These are phyloP conservation scores for Hansenula lynferdii DNA, from an alignment of 1,139 yeast genomes.

Conservation along the genomic window DNA sequence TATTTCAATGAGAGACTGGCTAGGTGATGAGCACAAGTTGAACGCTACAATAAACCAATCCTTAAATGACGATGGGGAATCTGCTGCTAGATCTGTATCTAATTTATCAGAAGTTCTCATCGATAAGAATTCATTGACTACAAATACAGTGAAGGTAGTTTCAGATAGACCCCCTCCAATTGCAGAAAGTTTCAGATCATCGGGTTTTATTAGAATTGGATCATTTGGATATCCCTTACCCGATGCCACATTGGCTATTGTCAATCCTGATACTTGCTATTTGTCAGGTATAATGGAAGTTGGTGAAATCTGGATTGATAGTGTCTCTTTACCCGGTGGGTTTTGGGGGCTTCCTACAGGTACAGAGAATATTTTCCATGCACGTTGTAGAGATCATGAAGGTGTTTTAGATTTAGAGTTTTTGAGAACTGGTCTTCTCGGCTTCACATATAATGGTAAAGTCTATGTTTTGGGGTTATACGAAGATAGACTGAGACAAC, in stretches of 20 bases:
- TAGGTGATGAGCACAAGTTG: constrained; percentile 60
- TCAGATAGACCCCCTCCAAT: constrained; percentile 56
- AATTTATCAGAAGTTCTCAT: constrained; percentile 66
- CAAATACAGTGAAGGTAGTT: constrained; percentile 70
- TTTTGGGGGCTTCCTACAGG: constrained; percentile 76
- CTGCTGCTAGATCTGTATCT: constrained; percentile 28
- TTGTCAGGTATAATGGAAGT: constrained; percentile 69
- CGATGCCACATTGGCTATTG: constrained; percentile 89
- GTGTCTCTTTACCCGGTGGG: constrained; percentile 85
- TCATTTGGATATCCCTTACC: constrained; percentile 95
- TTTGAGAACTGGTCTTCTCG: constrained; percentile 84
- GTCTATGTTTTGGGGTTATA: constrained; percentile 84
- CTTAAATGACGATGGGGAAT: constrained; percentile 23
- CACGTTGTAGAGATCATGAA: constrained; percentile 66
- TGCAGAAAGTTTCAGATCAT: constrained; percentile 42
- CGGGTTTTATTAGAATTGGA: constrained; percentile 62
- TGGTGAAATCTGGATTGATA: constrained; percentile 98
- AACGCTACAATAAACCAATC: constrained; percentile 39
- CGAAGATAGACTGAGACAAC: constrained; percentile 87
- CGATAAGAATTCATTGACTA: constrained; percentile 75
- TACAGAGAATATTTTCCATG: constrained; percentile 75
- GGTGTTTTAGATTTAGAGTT: constrained; percentile 73
- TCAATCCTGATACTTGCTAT: constrained; percentile 81
- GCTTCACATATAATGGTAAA: constrained; percentile 83
- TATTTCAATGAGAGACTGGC: constrained; percentile 87